Percentiles rank a stretch among this genome's conserved stretches.
phyloP scores from a whole-genome alignment of 306 rosid species.

The Cyamopsis tetragonoloba region DNA sequence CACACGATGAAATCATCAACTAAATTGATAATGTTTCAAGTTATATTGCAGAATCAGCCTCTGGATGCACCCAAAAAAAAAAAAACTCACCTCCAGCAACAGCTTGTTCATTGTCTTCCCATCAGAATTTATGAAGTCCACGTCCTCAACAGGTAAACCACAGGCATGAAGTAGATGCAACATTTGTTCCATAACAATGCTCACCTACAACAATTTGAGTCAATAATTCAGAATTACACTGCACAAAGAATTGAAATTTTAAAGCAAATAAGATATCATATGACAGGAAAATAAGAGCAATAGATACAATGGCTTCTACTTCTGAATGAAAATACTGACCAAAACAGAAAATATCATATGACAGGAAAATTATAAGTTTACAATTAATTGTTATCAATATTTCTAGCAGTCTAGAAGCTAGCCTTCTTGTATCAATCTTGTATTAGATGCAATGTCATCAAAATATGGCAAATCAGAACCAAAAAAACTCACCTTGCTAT shows the following conservation, averaged over 20 bases:
- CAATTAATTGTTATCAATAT: not conserved
- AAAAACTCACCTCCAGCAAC: slow-evolving; percentile 64
- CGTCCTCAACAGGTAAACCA: slow-evolving; percentile 82
- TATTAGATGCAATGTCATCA: slow-evolving; percentile 1
- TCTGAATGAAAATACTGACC: not conserved
- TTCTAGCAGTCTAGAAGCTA: not conserved
- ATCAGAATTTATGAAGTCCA: slow-evolving; percentile 85
- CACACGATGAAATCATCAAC: not conserved
- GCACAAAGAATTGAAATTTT: not conserved
- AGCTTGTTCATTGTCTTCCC: slow-evolving; percentile 95
- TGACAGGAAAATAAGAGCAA: not conserved
- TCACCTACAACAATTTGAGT: slow-evolving; percentile 56
- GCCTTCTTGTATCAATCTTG: not conserved
- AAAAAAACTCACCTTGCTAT: slow-evolving; percentile 67
- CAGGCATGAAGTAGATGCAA: slow-evolving; percentile 81
- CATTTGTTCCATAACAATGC: slow-evolving; percentile 99
- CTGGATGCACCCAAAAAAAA: not conserved
- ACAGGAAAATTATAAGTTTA: not conserved
- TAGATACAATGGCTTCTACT: not conserved
- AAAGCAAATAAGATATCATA: not conserved
- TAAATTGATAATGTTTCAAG: slow-evolving; percentile 12
- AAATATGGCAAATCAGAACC: slow-evolving; percentile 8
- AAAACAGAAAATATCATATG: not conserved
- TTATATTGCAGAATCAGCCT: not conserved
- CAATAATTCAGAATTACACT: not conserved